Evolutionary conservation across 208 protist genomes (phyloP), one percentile per base, ranked within the genome.

Genomic region (Leishmania turanica): DNA sequence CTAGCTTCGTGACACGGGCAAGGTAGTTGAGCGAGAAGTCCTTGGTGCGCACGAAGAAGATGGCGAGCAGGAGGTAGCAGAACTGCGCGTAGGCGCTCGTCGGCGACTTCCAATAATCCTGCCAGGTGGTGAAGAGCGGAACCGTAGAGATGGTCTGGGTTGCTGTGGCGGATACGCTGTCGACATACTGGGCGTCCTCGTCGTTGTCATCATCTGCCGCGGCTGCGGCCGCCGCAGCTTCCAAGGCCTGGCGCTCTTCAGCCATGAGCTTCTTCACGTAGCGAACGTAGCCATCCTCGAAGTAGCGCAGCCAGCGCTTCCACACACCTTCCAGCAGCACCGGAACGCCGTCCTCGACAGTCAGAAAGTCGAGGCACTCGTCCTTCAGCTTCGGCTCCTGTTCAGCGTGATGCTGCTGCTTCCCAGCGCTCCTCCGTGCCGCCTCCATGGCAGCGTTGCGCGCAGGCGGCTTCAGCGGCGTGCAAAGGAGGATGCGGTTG

Each of bases 51-150:
- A 88, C 77, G 53, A 89, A 91, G 78, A 80, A 89, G 54, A 87
- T 82, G 77, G 83, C 80, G 13, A 91, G 68, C 2, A 91, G 83
- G 7, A 89, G 58, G 40, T 69, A 69, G 65, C 77, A 75, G 56
- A 91, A 91, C 83, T 91, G 88, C 54, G 79, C 85, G 80, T 89
- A 91, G 37, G 86, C 80, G 54, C 77, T 91, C 53, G 70, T 84
- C 53, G 76, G 64, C 47, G 77, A 68, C 70, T 42, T 80, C 78
- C 83, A 87, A 60, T 81, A 83, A 58, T 31, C 75, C 77, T 83
- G 65, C 8, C 54, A 79, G 1, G 79, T 51, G 31, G 72, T 80
- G 62, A 87, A 79, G 54, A 71, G 27, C 9, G 84, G 84, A 17
- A 84, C 76, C 11, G 78, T 77, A 9, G 72, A 47, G 1, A 77